Base-by-base conservation (phyloP, 176 grass and related monocot species). In the Avena insularis region DNA sequence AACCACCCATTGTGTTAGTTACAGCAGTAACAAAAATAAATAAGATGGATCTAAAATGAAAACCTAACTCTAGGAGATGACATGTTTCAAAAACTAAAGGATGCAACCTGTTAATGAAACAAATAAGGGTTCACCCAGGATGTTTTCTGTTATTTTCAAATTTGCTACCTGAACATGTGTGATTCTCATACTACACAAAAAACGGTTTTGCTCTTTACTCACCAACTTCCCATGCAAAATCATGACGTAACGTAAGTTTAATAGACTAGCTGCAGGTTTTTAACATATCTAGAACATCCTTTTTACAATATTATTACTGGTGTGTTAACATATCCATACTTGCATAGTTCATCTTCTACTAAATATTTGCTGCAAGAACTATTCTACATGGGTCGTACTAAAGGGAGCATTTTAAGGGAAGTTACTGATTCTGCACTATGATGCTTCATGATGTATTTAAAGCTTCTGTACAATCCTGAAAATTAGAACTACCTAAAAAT, bases 1-100 rank as follows among this genome's bases (percentile, higher is more conserved):
- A 38, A 59, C 51, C n/a, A 77, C 33, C 69, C 3, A 36, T 84
- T 79, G 4, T 86, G 51, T 90, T 76, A 77, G 15, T 19, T 68
- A 23, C 19, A 15, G 14, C 27, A 77, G 50, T 51, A 75, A 8
- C 47, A 77, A 29, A 77, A 82, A 4, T 62, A 84, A 79, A 55
- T 20, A 0, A 64, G 71, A 85, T 1, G 12, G 46, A 70, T 55
- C 53, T 40, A 51, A 85, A 65, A 62, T 61, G 8, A 25, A 55
- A 71, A 38, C 27, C 38, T 51, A 75, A 75, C 71, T 77, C 60
- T 63, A 60, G 63, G 54, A 40, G 20, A 23, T 65, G 72, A 70
- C 45, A 10, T 12, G 19, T 43, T 84, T 33, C 40, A 74, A 68
- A 59, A 74, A 85, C 16, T 9, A 19, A 57, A 82, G 20, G 61